Evolutionary conservation across 257 asterid genomes (phyloP), one percentile per base, ranked within the genome.

Genomic region (Capsicum rhomboideum): DNA sequence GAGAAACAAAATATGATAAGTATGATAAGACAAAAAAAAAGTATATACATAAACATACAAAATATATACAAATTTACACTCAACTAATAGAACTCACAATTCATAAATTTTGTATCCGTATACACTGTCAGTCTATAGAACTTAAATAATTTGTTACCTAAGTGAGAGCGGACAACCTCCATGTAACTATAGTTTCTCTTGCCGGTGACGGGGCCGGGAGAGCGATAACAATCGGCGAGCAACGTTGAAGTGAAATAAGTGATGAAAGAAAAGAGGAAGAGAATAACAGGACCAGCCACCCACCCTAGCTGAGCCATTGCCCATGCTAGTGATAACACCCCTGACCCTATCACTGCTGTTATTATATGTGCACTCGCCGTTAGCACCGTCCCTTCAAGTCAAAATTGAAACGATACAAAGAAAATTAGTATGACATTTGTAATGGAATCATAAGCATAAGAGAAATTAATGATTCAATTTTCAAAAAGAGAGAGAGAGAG

Each of bases 301-400:
- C 87, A 85, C 49, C 87, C 87, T 66, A 85, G 37, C 80, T 85
- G 87, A 17, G 87, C 87, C 72, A 85, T 85, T 10, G 87, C 80
- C 87, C 87, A 85, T 31, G 87, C 82, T 28, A 85, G 67, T 7
- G 87, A 85, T 13, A 85, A 54, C 12, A 85, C 88, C 3, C 88
- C 88, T 12, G 88, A 85, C 50, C 88, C 88, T 23, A 85, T 85
- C 80, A 85, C 88, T 0, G 88, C 88, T 0, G 88, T 85, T 59
- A 85, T 85, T 50, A 85, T 74, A 49, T 85, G 87, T 10, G 87
- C 83, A 64, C 84, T 82, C 16, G 84, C 85, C 6, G 86, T 82
- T 20, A 85, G 2, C 50, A 78, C 55, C 9, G 84, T 84, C 10
- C 87, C 87, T 84, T 68, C 56, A 23, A 69, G 5, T 21, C 2